A percentile compares a stretch with the other conserved stretches of the same genome.
Conservation (phyloP, 441 rosid species). For the Populus hybrid region DNA sequence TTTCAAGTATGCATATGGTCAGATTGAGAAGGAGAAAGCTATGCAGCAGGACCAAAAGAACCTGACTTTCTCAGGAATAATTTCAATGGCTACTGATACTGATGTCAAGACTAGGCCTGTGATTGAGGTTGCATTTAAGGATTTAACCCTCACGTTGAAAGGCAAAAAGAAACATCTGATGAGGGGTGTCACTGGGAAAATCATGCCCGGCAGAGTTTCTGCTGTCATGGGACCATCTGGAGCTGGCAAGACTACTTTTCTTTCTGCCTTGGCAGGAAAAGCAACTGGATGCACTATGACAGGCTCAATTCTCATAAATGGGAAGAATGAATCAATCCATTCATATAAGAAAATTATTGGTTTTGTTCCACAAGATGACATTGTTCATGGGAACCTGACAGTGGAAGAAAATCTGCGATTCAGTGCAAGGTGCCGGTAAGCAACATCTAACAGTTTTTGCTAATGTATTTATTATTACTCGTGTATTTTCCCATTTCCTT, state of each 20-base stretch:
- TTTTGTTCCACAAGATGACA: conserved; percentile 95
- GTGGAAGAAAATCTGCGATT: conserved; percentile 97
- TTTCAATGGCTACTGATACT: conserved; percentile 59
- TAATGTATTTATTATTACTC: conserved; percentile 5
- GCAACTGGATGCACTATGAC: conserved; percentile 59
- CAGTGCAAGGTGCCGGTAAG: conserved; percentile 88
- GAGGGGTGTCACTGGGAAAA: conserved; percentile 74
- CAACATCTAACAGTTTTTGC: conserved; percentile 7
- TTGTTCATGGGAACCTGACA: conserved; percentile 95
- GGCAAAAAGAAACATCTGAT: conserved; percentile 62
- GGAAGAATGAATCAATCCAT: conserved; percentile 63
- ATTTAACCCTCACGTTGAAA: conserved; percentile 73
- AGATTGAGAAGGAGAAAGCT: conserved; percentile 85
- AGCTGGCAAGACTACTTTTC: conserved; percentile 92
- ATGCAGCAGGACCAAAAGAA: conserved; percentile 50
- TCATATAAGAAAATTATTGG: conserved; percentile 89
- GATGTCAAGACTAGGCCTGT: conserved; percentile 64
- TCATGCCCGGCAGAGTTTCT: conserved; percentile 82
- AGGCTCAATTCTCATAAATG: conserved; percentile 77
- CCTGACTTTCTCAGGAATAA: conserved; percentile 74
- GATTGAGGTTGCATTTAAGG: conserved; percentile 75
- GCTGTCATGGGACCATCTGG: conserved; percentile 99
- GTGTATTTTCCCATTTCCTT: neutral
- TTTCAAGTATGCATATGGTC: conserved; percentile 75
- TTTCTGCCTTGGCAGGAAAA: conserved; percentile 82